Evolutionary conservation across 2,329 filamentous ascomycete genomes (phyloP).

Genomic region (Epichloe glyceriae): DNA sequence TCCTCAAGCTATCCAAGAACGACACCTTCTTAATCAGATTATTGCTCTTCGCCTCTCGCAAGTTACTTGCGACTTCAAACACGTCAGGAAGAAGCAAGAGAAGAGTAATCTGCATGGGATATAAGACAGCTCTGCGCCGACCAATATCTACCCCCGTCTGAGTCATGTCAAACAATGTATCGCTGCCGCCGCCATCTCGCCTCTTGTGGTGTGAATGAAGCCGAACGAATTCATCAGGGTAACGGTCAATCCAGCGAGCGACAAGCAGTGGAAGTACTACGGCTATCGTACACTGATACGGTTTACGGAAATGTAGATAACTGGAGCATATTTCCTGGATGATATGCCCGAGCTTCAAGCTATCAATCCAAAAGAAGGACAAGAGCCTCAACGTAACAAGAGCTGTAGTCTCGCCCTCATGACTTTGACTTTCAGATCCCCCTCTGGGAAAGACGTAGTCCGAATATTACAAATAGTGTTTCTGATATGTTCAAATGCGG

Average conservation of each 20-base stretch:
- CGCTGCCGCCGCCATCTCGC: slow-evolving; percentile 51
- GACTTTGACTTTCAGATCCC: slow-evolving; percentile 22
- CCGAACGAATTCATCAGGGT: slow-evolving; percentile 50
- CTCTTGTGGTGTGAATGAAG: slow-evolving; percentile 47
- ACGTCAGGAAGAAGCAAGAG: slow-evolving; percentile 54
- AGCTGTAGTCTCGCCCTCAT: slow-evolving; percentile 38
- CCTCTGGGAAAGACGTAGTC: slow-evolving; percentile 27
- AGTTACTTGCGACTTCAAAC: slow-evolving; percentile 56
- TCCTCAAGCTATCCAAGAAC: slow-evolving; percentile 50
- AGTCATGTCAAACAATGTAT: slow-evolving; percentile 58
- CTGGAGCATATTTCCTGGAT: slow-evolving; percentile 55
- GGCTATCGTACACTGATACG: slow-evolving; percentile 51
- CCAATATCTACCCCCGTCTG: slow-evolving; percentile 46
- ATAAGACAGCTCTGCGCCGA: slow-evolving; percentile 41
- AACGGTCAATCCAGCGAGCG: slow-evolving; percentile 51
- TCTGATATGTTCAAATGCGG: slow-evolving; percentile 46
- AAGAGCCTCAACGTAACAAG: slow-evolving; percentile 45
- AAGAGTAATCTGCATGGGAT: slow-evolving; percentile 49
- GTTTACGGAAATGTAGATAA: slow-evolving; percentile 52
- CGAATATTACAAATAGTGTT: slow-evolving; percentile 38
- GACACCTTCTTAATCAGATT: slow-evolving; percentile 53
- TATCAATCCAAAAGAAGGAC: slow-evolving; percentile 52
- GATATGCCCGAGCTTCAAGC: slow-evolving; percentile 44
- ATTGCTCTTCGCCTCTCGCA: slow-evolving; percentile 49
- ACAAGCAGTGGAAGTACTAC: slow-evolving; percentile 50